These are phyloP conservation scores for Sugiyamaella japonica DNA, from an alignment of 1,139 yeast species.

Conservation along the genomic window DNA sequence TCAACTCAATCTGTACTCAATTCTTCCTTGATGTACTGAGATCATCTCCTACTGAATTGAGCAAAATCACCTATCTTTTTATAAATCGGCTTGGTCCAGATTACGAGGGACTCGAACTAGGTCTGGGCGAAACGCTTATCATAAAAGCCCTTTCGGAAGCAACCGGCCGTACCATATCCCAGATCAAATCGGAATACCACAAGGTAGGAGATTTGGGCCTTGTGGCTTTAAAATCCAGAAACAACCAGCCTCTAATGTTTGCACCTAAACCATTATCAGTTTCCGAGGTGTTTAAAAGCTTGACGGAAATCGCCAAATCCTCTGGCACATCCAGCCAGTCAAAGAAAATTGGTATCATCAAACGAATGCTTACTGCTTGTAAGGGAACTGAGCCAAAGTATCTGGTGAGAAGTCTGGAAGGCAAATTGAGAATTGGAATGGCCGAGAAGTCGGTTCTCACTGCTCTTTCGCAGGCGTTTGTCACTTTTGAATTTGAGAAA, in stretches of 20 bases:
- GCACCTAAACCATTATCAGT: conserved; percentile 81
- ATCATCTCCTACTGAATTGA: conserved; percentile 58
- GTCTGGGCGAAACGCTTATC: conserved; percentile 85
- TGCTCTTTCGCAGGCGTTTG: conserved; percentile 80
- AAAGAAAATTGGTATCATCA: conserved; percentile 73
- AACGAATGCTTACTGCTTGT: conserved; percentile 82
- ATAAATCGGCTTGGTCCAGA: conserved; percentile 93
- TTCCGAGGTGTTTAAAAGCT: conserved; percentile 66
- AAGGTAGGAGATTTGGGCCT: conserved; percentile 87
- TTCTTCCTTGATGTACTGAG: conserved; percentile 65
- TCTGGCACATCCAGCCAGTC: conserved; percentile 86
- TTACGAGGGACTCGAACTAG: conserved; percentile 89
- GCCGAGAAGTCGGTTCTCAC: conserved; percentile 91
- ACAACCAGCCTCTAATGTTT: conserved; percentile 90
- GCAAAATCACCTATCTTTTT: conserved; percentile 75
- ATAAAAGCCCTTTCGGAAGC: conserved; percentile 89
- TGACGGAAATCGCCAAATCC: conserved; percentile 73
- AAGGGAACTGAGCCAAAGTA: conserved; percentile 88
- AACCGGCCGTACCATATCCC: conserved; percentile 75
- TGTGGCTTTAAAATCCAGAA: conserved; percentile 81
- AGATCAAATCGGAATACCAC: conserved; percentile 71
- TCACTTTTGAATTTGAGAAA: conserved; percentile 52
- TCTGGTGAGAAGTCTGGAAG: conserved; percentile 84
- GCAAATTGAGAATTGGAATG: conserved; percentile 86
- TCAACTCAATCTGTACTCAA: conserved; percentile 68